A percentile compares a stretch with the other conserved stretches of the same genome.
phyloP scores from a whole-genome alignment of 768 basidiomycete genomes.

The Cystofilobasidium bisporidii region DNA sequence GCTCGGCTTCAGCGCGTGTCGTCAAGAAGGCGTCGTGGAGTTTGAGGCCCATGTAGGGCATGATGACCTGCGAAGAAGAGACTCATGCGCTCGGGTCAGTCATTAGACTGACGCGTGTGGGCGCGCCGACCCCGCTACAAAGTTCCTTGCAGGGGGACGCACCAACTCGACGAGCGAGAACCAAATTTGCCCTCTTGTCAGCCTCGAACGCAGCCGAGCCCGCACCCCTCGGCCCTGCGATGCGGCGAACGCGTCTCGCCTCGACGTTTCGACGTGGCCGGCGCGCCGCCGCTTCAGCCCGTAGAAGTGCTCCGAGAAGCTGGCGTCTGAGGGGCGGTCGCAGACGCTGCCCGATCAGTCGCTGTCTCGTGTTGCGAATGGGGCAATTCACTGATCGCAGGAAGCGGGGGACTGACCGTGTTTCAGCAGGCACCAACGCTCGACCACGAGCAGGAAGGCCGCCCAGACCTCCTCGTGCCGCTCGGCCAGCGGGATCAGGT shows the following conservation, averaged over 20 bases:
- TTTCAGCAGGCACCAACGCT: constrained; percentile 69
- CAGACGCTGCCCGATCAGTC: not conserved
- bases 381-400: too few relatives aligned
- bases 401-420: constrained; percentile 52
- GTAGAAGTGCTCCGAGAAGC: constrained; percentile 94
- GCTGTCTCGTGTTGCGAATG: too few relatives aligned
- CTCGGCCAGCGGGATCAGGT: constrained; percentile 81
- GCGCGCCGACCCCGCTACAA: not conserved
- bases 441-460: constrained; percentile 73
- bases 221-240: not conserved
- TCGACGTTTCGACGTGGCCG: not conserved
- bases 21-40: constrained; percentile 20
- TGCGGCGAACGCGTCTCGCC: constrained; percentile 5
- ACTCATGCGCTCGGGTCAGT: not conserved
- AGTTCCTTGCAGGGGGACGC: not conserved
- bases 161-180: constrained; percentile 27
- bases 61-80: constrained; percentile 1
- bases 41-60: constrained; percentile 22
- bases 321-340: constrained; percentile 54
- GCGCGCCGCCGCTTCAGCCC: constrained; percentile 66
- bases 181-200: constrained; percentile 24
- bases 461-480: constrained; percentile 95
- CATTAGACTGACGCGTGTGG: too few relatives aligned
- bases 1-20: not conserved
- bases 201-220: not conserved